phyloP scores from a whole-genome alignment of 768 basidiomycete genomes.

The Suillus cothurnatus region DNA sequence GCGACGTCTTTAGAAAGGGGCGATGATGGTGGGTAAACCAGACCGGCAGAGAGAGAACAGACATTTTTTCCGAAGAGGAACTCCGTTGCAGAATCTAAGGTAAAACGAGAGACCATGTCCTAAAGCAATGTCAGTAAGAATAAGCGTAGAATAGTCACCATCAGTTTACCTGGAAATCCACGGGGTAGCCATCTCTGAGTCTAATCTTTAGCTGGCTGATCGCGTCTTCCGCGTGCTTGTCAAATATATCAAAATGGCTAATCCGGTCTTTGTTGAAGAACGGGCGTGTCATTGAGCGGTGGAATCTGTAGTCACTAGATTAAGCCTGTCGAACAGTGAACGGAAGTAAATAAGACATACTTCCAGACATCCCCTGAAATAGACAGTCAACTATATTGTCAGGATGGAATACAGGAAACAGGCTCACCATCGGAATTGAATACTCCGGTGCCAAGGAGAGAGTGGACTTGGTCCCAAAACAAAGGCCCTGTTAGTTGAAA shows the following conservation, averaged over 20 bases:
- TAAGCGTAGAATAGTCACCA: conserved; percentile 3
- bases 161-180: conserved; percentile 42
- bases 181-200: conserved; percentile 36
- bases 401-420: neutral
- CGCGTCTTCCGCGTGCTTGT: conserved; percentile 36
- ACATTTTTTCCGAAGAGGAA: conserved; percentile 54
- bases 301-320: conserved; percentile 32
- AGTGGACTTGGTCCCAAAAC: conserved; percentile 25
- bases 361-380: conserved; percentile 41
- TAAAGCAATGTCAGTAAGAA: conserved; percentile 13
- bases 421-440: conserved; percentile 43
- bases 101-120: conserved; percentile 47
- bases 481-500: conserved; percentile 21
- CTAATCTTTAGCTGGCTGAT: conserved; percentile 36
- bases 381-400: neutral
- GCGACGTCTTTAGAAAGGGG: conserved; percentile 24
- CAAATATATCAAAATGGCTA: conserved; percentile 43
- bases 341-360: conserved; percentile 21
- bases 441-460: conserved; percentile 39
- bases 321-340: conserved; percentile 2
- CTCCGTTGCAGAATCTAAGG: conserved; percentile 58
- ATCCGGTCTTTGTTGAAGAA: conserved; percentile 44
- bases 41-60: conserved; percentile 38
- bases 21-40: conserved; percentile 33
- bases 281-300: conserved; percentile 44